phyloP scores from a whole-genome alignment of 352 stramenopile genomes.

The Phytopythium helicoides region DNA sequence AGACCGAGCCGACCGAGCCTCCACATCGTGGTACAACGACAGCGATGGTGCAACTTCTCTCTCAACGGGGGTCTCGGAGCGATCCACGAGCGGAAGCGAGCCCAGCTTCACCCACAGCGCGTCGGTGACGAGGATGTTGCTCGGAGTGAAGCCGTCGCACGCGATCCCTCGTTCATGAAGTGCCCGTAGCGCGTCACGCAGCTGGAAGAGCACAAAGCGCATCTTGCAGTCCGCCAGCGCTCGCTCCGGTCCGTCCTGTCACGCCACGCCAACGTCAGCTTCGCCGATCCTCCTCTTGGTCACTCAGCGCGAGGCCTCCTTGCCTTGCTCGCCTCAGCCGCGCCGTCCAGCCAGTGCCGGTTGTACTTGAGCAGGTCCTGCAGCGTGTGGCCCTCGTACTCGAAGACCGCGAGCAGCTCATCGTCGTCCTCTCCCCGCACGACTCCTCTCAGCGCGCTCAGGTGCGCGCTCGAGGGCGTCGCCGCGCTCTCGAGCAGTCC shows the following conservation, averaged over 20 bases:
- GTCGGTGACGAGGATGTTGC: slow-evolving; percentile 44
- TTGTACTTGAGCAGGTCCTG: slow-evolving; percentile 78
- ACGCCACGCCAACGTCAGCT: neutral
- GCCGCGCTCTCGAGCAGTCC: slow-evolving; percentile 25
- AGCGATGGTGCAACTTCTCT: neutral
- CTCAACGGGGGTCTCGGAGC: too few relatives aligned
- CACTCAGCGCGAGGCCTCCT: too few relatives aligned
- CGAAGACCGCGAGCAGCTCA: slow-evolving; percentile 47
- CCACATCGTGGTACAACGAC: slow-evolving; percentile 12
- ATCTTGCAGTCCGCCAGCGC: slow-evolving; percentile 54
- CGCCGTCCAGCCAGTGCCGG: slow-evolving; percentile 43
- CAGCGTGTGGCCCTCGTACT: slow-evolving; percentile 65
- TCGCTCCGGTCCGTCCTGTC: slow-evolving; percentile 14
- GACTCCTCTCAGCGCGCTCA: slow-evolving; percentile 39
- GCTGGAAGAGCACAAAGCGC: slow-evolving; percentile 67
- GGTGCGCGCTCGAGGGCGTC: slow-evolving; percentile 19
- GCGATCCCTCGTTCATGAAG: slow-evolving; percentile 40
- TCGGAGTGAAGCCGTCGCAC: slow-evolving; percentile 39
- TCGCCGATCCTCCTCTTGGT: neutral
- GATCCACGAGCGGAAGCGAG: slow-evolving; percentile 21
- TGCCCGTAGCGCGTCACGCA: slow-evolving; percentile 41
- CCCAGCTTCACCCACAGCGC: slow-evolving; percentile 50
- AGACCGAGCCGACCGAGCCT: slow-evolving; percentile 22
- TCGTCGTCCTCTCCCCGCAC: slow-evolving; percentile 9
- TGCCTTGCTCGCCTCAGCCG: neutral